A percentile compares a stretch with the other conserved stretches of the same genome.
Evolutionary conservation across 2,329 filamentous ascomycete species (phyloP).

Genomic region (Aschersonia sp.): DNA sequence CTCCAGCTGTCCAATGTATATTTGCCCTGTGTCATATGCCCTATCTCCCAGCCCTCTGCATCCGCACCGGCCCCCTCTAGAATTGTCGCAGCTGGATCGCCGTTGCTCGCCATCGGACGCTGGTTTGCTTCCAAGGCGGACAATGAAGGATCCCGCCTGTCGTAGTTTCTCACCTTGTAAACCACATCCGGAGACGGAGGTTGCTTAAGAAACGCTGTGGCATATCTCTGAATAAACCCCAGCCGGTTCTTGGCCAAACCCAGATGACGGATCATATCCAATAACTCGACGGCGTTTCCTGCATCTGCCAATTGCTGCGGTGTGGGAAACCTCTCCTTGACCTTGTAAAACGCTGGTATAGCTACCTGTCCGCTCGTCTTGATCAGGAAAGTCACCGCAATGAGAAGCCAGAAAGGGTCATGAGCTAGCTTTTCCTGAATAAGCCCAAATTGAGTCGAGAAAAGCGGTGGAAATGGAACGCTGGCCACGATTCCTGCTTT

Average conservation of each 20-base stretch:
- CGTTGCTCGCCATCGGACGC: background rate
- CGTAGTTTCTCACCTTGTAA: slow-evolving; percentile 36
- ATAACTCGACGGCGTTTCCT: slow-evolving; percentile 33
- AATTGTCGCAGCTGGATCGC: background rate
- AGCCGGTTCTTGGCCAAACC: slow-evolving; percentile 58
- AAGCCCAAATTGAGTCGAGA: slow-evolving; percentile 52
- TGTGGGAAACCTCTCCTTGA: slow-evolving; percentile 56
- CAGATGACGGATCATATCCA: slow-evolving; percentile 50
- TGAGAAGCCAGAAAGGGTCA: slow-evolving; percentile 65
- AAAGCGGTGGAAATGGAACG: slow-evolving; percentile 54
- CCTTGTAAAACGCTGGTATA: slow-evolving; percentile 57
- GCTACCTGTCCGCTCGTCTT: slow-evolving; percentile 61
- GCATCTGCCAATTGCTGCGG: slow-evolving; percentile 43
- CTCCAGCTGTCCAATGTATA: slow-evolving; percentile 87
- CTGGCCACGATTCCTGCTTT: slow-evolving; percentile 31
- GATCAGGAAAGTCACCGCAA: slow-evolving; percentile 76
- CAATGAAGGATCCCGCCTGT: slow-evolving; percentile 17
- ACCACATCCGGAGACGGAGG: slow-evolving; percentile 46
- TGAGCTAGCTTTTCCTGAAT: slow-evolving; percentile 67
- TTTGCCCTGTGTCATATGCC: slow-evolving; percentile 64
- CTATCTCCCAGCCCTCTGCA: slow-evolving; percentile 60
- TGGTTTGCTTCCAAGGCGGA: no score
- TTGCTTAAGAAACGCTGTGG: slow-evolving; percentile 48
- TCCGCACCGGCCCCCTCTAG: slow-evolving; percentile 1
- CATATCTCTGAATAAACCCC: slow-evolving; percentile 53